A percentile compares a stretch with the other conserved stretches of the same genome.
These are phyloP conservation scores for Pelargonium citronellum DNA, from an alignment of 441 rosid species.

Conservation along the genomic window DNA sequence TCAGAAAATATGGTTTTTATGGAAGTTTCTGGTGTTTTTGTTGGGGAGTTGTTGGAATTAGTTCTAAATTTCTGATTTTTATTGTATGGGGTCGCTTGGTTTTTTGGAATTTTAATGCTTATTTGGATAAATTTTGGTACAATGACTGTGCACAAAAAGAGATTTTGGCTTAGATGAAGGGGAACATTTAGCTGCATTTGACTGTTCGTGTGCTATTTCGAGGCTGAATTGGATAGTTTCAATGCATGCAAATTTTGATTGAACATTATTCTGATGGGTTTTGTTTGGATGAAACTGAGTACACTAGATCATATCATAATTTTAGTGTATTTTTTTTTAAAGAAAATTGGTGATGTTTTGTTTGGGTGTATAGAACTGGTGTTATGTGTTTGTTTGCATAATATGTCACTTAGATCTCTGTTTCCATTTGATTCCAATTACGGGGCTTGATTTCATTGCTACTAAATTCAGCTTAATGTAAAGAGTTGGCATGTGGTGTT, in stretches of 20 bases:
- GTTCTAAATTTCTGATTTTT: background rate
- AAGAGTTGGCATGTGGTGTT: background rate
- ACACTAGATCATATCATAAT: background rate
- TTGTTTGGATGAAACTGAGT: background rate
- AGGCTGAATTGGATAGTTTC: conserved; percentile 4
- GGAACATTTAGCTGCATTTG: background rate
- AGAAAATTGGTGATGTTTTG: background rate
- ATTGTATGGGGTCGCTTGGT: background rate
- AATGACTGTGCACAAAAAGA: background rate
- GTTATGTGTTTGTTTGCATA: background rate
- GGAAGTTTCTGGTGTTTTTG: background rate
- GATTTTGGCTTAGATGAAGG: background rate
- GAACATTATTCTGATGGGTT: background rate
- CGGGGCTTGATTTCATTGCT: background rate
- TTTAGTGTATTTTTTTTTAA: background rate
- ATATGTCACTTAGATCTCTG: background rate
- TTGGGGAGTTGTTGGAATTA: background rate
- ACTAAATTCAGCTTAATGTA: background rate
- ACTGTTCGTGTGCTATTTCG: background rate
- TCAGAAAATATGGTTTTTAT: background rate
- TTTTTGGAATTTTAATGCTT: background rate
- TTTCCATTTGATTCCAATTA: background rate
- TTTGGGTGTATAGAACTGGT: background rate
- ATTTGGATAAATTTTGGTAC: background rate
- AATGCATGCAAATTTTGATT: background rate